Percentiles rank a stretch among this genome's conserved stretches.
These are phyloP conservation scores for Geum urbanum DNA, from an alignment of 306 rosid species.

Conservation along the genomic window DNA sequence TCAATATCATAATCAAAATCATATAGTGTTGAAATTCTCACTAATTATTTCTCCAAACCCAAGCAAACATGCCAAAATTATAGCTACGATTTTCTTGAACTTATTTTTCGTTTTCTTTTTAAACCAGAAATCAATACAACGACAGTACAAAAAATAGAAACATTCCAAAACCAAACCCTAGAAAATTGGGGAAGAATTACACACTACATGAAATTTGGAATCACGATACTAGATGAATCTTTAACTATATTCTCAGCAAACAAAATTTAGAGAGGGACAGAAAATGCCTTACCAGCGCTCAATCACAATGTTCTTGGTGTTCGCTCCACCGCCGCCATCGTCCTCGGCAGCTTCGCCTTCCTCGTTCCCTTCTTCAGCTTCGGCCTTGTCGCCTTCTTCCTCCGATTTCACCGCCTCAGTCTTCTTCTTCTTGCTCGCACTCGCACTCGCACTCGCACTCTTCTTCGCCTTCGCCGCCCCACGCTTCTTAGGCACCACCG, in stretches of 20 bases:
- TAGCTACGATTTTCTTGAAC: neutral
- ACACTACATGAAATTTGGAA: neutral
- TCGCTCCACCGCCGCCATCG: neutral
- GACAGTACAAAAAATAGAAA: neutral
- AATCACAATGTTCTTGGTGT: constrained; percentile 35
- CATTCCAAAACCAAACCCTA: neutral
- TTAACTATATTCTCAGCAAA: neutral
- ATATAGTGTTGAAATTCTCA: neutral
- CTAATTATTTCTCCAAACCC: neutral
- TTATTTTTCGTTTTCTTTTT: neutral
- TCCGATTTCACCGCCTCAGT: neutral
- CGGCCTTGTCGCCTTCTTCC: neutral
- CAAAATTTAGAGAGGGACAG: neutral
- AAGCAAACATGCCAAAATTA: neutral
- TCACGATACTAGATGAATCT: neutral
- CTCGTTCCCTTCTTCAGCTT: neutral
- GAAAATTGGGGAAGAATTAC: neutral
- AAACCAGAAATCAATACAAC: too few species aligned
- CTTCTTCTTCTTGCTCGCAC: neutral
- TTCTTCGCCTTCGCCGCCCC: neutral
- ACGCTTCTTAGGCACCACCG: neutral
- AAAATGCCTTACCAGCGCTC: constrained; percentile 45
- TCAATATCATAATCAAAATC: neutral
- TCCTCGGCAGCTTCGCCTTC: neutral
- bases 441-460: constrained; percentile 5